phyloP scores from a whole-genome alignment of 257 asterid species.

The Jacaranda copaia region DNA sequence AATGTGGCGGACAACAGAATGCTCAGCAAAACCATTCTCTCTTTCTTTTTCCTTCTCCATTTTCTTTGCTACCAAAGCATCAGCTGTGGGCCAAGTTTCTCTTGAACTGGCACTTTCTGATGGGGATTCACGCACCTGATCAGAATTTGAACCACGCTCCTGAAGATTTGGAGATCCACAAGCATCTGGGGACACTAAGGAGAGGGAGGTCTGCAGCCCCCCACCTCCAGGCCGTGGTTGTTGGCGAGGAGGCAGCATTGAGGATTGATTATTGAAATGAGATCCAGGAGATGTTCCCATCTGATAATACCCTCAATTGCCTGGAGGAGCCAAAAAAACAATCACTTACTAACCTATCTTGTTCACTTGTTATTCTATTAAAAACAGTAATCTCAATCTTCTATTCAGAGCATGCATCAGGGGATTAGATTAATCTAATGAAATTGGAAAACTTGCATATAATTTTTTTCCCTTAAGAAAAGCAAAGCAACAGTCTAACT shows the following conservation, averaged over 20 bases:
- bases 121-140: constrained; percentile 81
- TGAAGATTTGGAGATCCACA: constrained; percentile 80
- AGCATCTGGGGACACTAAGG: constrained; percentile 80
- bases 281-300: constrained; percentile 79
- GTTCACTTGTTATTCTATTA: not conserved
- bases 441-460: constrained; percentile 19
- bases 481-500: not conserved
- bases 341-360: constrained; percentile 10
- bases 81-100: constrained; percentile 86
- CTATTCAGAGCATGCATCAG: no score
- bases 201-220: constrained; percentile 63
- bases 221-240: constrained; percentile 75
- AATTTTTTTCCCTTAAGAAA: not conserved
- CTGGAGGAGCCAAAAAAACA: constrained; percentile 32
- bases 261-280: constrained; percentile 67
- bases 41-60: constrained; percentile 68
- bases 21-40: constrained; percentile 75
- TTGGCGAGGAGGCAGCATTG: constrained; percentile 93
- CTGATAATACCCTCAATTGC: constrained; percentile 29
- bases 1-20: constrained; percentile 72
- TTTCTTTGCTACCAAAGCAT: constrained; percentile 59
- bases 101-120: constrained; percentile 92
- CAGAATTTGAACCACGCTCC: constrained; percentile 83
- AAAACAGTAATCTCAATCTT: not conserved
- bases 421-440: not conserved